Evolutionary conservation across 2,329 filamentous ascomycete genomes (phyloP), one percentile per base, ranked within the genome.

Genomic region (Microdochium nivale): DNA sequence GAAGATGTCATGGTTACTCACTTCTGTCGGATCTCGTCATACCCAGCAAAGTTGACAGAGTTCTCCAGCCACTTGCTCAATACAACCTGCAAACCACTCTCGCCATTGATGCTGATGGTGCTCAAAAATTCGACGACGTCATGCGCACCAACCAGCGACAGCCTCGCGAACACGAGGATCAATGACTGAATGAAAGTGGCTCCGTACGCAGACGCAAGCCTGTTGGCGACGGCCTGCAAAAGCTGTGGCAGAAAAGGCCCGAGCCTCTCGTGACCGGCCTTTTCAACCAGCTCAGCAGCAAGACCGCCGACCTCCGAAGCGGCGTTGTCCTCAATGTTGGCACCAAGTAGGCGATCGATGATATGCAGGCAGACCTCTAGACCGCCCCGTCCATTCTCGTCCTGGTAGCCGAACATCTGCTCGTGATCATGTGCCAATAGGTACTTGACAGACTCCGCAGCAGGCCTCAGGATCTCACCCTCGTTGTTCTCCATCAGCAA

Each of bases 1-100:
- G 0, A n/a, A 19, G 27, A 19, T n/a, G n/a, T 2, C 8, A 23
- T 2, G n/a, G 16, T 30, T n/a, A 74, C 84, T 68, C 74, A 91
- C 88, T 97, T 99, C 68, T 96, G 90, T 59, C 91, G 83, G 60
- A 97, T 97, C 68, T 96, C 92, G 61, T 97, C 91, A 61, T 96
- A 99, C 13, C 94, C 94, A n/a, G 90, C 90, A 70, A 99, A 99
- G 68, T 87, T 95, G 68, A 95, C 81, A 3, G 90, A 96, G 69
- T 97, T 96, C 72, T 97, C 94, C 1, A 99, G 76, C 94, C 94
- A 99, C 70, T 97, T 96, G 69, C 84, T 80, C 58, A 97, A 73
- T 3, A 99, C 94, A 24, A 96, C 84, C 56, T 91, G 83, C 8
- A 99, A 73, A n/a, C 91, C 94, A 62, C 79, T 95, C 63, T 87